Percentiles rank a stretch among this genome's conserved stretches.
Evolutionary conservation across 2,329 filamentous ascomycete species (phyloP).

Genomic region (Paecilomyces fulvus): DNA sequence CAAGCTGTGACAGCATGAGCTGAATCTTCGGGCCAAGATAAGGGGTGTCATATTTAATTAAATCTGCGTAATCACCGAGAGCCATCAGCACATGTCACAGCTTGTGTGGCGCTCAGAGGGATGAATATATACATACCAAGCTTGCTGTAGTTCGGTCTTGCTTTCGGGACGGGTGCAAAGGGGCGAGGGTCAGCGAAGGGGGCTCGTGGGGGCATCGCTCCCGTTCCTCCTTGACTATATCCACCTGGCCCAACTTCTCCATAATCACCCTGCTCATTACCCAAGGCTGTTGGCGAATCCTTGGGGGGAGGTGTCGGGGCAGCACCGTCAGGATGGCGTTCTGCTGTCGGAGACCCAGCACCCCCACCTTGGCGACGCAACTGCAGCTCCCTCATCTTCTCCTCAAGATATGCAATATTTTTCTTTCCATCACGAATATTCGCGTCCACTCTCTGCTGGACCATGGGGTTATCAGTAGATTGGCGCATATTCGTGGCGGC

Average conservation of each 20-base stretch:
- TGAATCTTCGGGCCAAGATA: slow-evolving; percentile 95
- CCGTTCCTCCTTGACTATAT: slow-evolving; percentile 54
- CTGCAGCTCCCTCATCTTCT: slow-evolving; percentile 80
- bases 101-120: not conserved
- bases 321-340: slow-evolving; percentile 37
- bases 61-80: slow-evolving; percentile 50
- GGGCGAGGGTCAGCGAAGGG: slow-evolving; percentile 70
- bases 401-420: slow-evolving; percentile 93
- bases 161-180: slow-evolving; percentile 58
- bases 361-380: slow-evolving; percentile 52
- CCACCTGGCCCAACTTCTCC: slow-evolving; percentile 45
- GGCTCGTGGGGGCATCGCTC: slow-evolving; percentile 71
- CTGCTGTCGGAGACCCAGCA: slow-evolving; percentile 35
- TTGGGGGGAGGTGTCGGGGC: slow-evolving; percentile 65
- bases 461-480: slow-evolving; percentile 86
- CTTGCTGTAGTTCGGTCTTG: slow-evolving; percentile 87
- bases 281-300: slow-evolving; percentile 48
- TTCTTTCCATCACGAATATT: slow-evolving; percentile 89
- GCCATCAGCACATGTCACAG: not conserved
- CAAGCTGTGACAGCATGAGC: slow-evolving; percentile 95
- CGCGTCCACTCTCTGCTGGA: slow-evolving; percentile 81
- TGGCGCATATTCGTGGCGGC: slow-evolving; percentile 92
- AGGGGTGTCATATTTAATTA: slow-evolving; percentile 97
- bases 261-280: slow-evolving; percentile 54
- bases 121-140: slow-evolving; percentile 57